Conservation (phyloP, 2,329 filamentous ascomycete species). For the Penicillium sumatraense region DNA sequence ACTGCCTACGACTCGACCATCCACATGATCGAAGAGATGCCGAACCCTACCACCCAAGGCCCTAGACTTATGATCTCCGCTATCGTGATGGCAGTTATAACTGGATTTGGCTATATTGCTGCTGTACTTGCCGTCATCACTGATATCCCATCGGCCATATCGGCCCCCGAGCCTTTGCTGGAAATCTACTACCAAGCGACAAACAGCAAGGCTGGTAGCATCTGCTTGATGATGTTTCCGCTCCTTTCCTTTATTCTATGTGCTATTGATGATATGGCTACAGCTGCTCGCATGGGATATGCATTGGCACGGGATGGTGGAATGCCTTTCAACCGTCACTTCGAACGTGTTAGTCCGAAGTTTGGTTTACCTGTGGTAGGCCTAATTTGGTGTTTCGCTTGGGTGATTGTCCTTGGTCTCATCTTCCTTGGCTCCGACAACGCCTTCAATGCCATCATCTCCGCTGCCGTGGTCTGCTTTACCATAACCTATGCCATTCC, state of each 20-base stretch:
- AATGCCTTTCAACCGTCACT: constrained; percentile 47
- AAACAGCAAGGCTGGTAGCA: constrained; percentile 32
- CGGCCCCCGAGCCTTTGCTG: neutral
- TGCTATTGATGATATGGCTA: constrained; percentile 55
- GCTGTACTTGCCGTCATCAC: constrained; percentile 53
- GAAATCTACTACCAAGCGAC: neutral
- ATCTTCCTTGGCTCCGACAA: constrained; percentile 58
- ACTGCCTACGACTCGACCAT: constrained; percentile 62
- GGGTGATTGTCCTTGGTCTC: constrained; percentile 51
- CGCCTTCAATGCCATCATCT: constrained; percentile 57
- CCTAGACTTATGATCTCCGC: constrained; percentile 57
- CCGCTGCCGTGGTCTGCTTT: constrained; percentile 59
- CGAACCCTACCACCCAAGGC: constrained; percentile 53
- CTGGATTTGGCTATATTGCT: constrained; percentile 55
- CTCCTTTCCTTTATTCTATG: constrained; percentile 59
- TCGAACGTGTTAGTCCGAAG: constrained; percentile 45
- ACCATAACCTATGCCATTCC: constrained; percentile 57
- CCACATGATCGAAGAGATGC: constrained; percentile 61
- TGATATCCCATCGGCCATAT: neutral
- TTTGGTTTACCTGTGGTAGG: constrained; percentile 56
- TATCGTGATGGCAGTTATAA: constrained; percentile 51
- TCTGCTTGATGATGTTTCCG: constrained; percentile 56
- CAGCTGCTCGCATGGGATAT: constrained; percentile 56
- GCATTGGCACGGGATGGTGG: constrained; percentile 58
- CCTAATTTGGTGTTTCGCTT: constrained; percentile 56